Evolutionary conservation across 2,329 filamentous ascomycete genomes (phyloP), one percentile per base, ranked within the genome.

Genomic region (Fusarium beomiforme): DNA sequence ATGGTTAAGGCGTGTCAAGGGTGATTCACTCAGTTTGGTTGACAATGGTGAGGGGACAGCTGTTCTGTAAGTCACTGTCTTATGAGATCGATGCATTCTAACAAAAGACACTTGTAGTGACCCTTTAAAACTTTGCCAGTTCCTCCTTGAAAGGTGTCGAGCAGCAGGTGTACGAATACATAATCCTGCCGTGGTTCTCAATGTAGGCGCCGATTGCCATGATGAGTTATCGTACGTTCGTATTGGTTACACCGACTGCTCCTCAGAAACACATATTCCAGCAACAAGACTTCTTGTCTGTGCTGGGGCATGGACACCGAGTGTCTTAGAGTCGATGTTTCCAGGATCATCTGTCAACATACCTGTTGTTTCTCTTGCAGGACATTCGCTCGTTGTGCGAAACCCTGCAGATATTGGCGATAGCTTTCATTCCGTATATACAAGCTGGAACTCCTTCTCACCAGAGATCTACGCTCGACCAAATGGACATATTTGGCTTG

Each of bases 391-490:
- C 12, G 86, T 94, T 5, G 80, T 95, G 8, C 86, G 83, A 62
- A 89, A 88, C 9, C 88, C 90, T 2, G 41, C 44, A 24, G 39
- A 76, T 8, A 78, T 82, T 42, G 78, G 85, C n/a, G 83, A 86
- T 56, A 82, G 83, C 5, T 92, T 89, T 76, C 90, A 94, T 78
- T 90, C 92, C 3, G 80, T 95, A 5, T 95, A 93, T 76, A 89
- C 89, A 5, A 88, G 87, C 6, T 85, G 89, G 61, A 81, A 81
- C 5, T 85, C 85, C 0, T 93, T 91, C 79, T 89, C 88, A 5
- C 91, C 92, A 0, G 93, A 95, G 78, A 83, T 93, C 14, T 94
- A 93, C 79, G 89, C 89, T 3, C 85, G 93, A 14, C 75, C 87
- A 7, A 89, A 88, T 12, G 90, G 89, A 2, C 87, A 93, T 60